Base-by-base conservation (phyloP, 2,329 filamentous ascomycete genomes). In the Fusarium foetens region DNA sequence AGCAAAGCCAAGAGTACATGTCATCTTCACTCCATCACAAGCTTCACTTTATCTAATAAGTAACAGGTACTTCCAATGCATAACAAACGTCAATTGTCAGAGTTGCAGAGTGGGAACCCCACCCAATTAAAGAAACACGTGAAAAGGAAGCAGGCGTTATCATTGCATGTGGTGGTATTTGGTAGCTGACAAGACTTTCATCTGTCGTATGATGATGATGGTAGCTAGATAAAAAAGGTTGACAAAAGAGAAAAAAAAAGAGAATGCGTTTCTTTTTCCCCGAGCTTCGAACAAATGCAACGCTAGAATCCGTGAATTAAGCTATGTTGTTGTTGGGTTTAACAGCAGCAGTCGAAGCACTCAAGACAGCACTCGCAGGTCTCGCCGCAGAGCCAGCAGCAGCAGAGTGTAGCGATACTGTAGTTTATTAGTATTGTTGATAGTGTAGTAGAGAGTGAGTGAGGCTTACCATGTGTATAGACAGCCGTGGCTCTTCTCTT, bases 341-440 rank as follows among this genome's bases (percentile, higher is more conserved):
- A 80, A 76, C 74, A 83, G 76, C 82, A 83, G 75, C 81, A 83
- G 63, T 80, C 79, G 31, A 83, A 63, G 69, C 81, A 83, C 51
- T 84, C 83, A 35, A 83, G 72, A 69, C 82, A 84, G 75, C 83
- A 84, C 66, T 83, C 82, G 76, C 82, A 84, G 7, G 82, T 80
- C 72, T 84, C 82, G 7, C 82, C 83, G 67, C 83, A 84, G 53
- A 84, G 76, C 81, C 82, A 84, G 67, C 83, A 84, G 76, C 83
- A 84, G 78, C 83, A 84, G 65, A 84, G 71, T 27, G 83, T 80
- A 54, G 83, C 83, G 31, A 84, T 64, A 71, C 82, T 83, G 48
- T 6, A 8, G 1, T 2, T 2, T 29, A 51, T 72, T 29, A 49
- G 41, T 9, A 9, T 23, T 0, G 3, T 7, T 42, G 2, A 9